A percentile compares a stretch with the other conserved stretches of the same genome.
These are phyloP conservation scores for Kockiozyma suomiensis DNA, from an alignment of 805 yeast genomes.

Conservation along the genomic window DNA sequence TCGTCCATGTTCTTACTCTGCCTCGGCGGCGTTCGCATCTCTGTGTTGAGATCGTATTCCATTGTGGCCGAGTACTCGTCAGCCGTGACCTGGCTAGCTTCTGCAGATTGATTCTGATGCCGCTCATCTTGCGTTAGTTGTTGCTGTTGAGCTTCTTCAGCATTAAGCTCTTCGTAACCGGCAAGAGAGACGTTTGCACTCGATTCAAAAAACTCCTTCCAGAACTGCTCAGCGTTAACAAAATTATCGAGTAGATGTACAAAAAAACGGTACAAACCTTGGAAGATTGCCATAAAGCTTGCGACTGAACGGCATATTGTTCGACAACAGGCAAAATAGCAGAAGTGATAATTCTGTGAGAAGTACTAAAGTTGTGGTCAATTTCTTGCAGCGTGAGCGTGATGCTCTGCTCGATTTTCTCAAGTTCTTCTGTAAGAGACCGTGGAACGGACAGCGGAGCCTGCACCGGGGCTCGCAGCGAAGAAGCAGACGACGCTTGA, in stretches of 20 bases:
- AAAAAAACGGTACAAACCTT: slow-evolving; percentile 23
- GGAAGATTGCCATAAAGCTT: slow-evolving; percentile 56
- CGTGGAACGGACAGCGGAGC: slow-evolving; percentile 18
- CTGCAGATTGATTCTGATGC: background rate
- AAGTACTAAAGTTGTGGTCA: slow-evolving; percentile 68
- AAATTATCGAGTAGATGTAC: background rate
- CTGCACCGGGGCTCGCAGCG: background rate
- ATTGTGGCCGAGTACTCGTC: slow-evolving; percentile 21
- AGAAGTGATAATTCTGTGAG: slow-evolving; percentile 69
- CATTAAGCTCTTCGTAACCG: slow-evolving; percentile 50
- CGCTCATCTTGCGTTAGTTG: slow-evolving; percentile 4
- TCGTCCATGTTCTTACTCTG: background rate
- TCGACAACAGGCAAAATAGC: slow-evolving; percentile 68
- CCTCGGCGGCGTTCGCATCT: background rate
- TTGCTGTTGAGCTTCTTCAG: slow-evolving; percentile 9
- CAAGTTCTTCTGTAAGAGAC: slow-evolving; percentile 48
- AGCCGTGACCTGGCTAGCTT: slow-evolving; percentile 2
- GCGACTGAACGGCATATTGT: slow-evolving; percentile 60
- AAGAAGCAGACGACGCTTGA: background rate
- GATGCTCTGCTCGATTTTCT: slow-evolving; percentile 75
- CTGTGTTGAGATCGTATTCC: slow-evolving; percentile 20
- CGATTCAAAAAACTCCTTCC: slow-evolving; percentile 78
- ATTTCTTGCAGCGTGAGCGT: slow-evolving; percentile 76
- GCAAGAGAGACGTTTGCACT: slow-evolving; percentile 67
- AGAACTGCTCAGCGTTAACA: slow-evolving; percentile 47